These are phyloP conservation scores for Gamarada debralockiae DNA, from an alignment of 495 filamentous ascomycete species.

Conservation along the genomic window DNA sequence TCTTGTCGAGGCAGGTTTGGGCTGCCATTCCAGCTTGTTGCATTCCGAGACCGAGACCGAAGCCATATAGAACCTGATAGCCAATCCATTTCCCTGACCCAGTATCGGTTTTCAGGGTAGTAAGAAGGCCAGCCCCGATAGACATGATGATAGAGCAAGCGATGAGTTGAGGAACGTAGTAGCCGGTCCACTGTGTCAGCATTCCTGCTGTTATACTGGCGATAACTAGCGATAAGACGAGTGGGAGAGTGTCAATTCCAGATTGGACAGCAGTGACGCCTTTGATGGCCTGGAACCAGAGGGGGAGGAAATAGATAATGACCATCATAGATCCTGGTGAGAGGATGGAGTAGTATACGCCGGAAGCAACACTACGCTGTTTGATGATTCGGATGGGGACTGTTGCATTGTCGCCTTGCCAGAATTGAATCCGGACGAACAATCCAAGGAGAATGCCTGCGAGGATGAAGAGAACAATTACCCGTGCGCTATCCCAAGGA, in stretches of 20 bases:
- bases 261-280: slow-evolving; percentile 54
- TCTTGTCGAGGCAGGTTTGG: slow-evolving; percentile 43
- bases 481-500: slow-evolving; percentile 34
- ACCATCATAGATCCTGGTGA: slow-evolving; percentile 66
- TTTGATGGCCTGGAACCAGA: slow-evolving; percentile 77
- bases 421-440: slow-evolving; percentile 65
- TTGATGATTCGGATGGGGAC: slow-evolving; percentile 69
- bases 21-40: slow-evolving; percentile 62
- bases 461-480: slow-evolving; percentile 47
- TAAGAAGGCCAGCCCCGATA: slow-evolving; percentile 60
- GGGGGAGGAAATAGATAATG: slow-evolving; percentile 60
- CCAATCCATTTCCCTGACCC: slow-evolving; percentile 57
- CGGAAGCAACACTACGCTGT: slow-evolving; percentile 67
- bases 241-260: slow-evolving; percentile 70
- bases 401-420: slow-evolving; percentile 69
- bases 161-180: slow-evolving; percentile 62
- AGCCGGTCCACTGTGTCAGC: slow-evolving; percentile 53
- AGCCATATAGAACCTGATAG: slow-evolving; percentile 66
- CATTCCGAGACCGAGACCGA: slow-evolving; percentile 70
- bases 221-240: slow-evolving; percentile 47
- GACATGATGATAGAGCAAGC: slow-evolving; percentile 47
- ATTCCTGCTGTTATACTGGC: slow-evolving; percentile 46
- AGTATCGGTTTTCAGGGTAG: slow-evolving; percentile 51
- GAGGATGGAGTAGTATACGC: slow-evolving; percentile 51
- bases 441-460: slow-evolving; percentile 55